phyloP scores from a whole-genome alignment of 176 grass and related monocot genomes.

The Bonia amplexicaulis region DNA sequence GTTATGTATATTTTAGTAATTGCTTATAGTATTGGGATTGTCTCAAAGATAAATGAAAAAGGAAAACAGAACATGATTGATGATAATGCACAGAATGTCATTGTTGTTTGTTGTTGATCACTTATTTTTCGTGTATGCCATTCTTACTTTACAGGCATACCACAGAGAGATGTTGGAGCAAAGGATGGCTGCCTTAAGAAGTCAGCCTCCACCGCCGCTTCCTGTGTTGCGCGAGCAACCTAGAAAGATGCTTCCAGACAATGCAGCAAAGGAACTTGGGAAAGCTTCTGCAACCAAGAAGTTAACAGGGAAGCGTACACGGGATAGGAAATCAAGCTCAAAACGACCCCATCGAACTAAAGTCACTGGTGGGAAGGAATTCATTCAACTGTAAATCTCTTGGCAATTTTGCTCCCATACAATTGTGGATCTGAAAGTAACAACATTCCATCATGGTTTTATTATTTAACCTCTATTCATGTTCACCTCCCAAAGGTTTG shows the following conservation, averaged over 20 bases:
- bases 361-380: constrained; percentile 26
- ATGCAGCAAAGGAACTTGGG: background rate
- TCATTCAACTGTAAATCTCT: constrained; percentile 42
- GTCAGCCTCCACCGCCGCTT: constrained; percentile 33
- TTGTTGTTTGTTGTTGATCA: background rate
- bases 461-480: constrained; percentile 35
- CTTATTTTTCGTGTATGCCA: background rate
- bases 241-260: constrained; percentile 42
- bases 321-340: constrained; percentile 60
- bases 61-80: background rate
- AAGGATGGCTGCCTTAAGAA: constrained; percentile 41
- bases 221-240: constrained; percentile 16
- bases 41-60: background rate
- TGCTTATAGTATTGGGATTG: background rate
- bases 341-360: constrained; percentile 50
- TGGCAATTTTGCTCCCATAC: constrained; percentile 27
- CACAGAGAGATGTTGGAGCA: constrained; percentile 83
- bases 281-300: constrained; percentile 48
- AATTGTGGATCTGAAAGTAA: constrained; percentile 11
- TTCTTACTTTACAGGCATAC: constrained; percentile 60
- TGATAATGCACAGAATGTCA: background rate
- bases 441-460: constrained; percentile 18
- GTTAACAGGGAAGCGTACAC: constrained; percentile 39
- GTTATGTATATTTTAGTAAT: background rate
- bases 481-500: constrained; percentile 16